Evolutionary conservation across 768 basidiomycete species (phyloP).

Genomic region (Trametes villosa): DNA sequence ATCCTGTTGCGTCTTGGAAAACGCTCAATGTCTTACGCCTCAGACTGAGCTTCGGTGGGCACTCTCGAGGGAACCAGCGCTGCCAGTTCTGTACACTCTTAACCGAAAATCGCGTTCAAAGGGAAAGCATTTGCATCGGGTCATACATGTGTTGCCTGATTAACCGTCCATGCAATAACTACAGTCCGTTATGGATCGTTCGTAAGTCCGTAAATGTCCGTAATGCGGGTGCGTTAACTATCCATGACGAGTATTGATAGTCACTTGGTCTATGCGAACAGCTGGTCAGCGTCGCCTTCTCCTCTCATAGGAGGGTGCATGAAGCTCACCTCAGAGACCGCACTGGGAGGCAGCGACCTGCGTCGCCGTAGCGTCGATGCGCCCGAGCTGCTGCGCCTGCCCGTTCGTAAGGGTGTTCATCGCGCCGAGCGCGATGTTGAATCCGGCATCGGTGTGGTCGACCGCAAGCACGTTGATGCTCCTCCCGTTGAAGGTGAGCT

Average conservation of each 20-base stretch:
- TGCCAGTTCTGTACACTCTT: background rate
- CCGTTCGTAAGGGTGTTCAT: slow-evolving; percentile 35
- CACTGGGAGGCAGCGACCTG: slow-evolving; percentile 35
- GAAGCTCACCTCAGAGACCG: slow-evolving; percentile 42
- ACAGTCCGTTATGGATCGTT: background rate
- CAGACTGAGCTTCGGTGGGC: too few relatives aligned
- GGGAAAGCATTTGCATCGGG: background rate
- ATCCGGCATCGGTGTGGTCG: slow-evolving; percentile 48
- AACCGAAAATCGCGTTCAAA: background rate
- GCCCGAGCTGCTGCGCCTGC: slow-evolving; percentile 30
- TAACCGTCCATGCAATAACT: background rate
- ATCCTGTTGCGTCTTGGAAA: too few relatives aligned
- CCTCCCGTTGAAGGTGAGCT: slow-evolving; percentile 51
- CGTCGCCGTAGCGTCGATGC: slow-evolving; percentile 29
- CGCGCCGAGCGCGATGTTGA: slow-evolving; percentile 40
- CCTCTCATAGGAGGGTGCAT: background rate
- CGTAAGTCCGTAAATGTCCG: slow-evolving; percentile 12
- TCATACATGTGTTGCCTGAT: background rate
- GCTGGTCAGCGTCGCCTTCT: background rate
- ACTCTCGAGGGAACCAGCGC: too few relatives aligned
- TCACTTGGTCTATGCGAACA: background rate
- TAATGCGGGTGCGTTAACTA: background rate
- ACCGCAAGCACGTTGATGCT: slow-evolving; percentile 55
- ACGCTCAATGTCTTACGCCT: too few relatives aligned
- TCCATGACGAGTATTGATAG: background rate